Evolutionary conservation across 192 early-diverging fungal genomes (phyloP).

Genomic region (Helicostylum pulchrum): DNA sequence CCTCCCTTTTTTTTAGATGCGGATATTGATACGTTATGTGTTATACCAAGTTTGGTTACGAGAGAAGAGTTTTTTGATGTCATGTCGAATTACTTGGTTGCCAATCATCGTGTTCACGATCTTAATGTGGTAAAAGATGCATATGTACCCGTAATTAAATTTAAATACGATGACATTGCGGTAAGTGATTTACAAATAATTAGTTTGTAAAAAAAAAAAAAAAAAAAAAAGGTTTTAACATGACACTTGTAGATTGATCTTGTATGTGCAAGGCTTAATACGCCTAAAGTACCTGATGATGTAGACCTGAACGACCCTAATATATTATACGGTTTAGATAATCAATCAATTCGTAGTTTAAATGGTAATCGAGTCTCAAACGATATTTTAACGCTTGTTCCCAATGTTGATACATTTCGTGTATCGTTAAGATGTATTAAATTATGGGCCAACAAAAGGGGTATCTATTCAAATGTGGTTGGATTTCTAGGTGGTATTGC

Average conservation of each 20-base stretch:
- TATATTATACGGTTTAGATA: constrained; percentile 75
- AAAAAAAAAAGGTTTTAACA: no score
- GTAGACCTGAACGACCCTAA: constrained; percentile 77
- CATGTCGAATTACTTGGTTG: constrained; percentile 45
- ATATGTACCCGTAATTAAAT: constrained; percentile 66
- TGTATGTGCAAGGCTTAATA: constrained; percentile 72
- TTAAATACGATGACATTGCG: constrained; percentile 56
- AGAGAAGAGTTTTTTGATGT: constrained; percentile 62
- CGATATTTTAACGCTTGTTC: constrained; percentile 60
- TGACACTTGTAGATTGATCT: constrained; percentile 78
- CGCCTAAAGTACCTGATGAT: constrained; percentile 71
- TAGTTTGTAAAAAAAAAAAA: neutral
- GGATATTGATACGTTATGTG: constrained; percentile 75
- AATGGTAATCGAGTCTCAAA: constrained; percentile 80
- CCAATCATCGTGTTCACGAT: neutral
- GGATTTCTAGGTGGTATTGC: constrained; percentile 75
- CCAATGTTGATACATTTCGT: constrained; percentile 60
- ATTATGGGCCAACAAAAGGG: constrained; percentile 61
- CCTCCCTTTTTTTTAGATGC: constrained; percentile 25
- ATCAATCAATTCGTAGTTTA: constrained; percentile 74
- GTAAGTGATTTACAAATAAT: constrained; percentile 34
- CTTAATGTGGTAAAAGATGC: constrained; percentile 47
- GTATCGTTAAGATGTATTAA: constrained; percentile 63
- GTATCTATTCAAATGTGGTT: constrained; percentile 69
- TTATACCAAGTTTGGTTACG: constrained; percentile 56